Evolutionary conservation across 2,329 filamentous ascomycete genomes (phyloP), one percentile per base, ranked within the genome.

Genomic region (Parastagonospora avenae): DNA sequence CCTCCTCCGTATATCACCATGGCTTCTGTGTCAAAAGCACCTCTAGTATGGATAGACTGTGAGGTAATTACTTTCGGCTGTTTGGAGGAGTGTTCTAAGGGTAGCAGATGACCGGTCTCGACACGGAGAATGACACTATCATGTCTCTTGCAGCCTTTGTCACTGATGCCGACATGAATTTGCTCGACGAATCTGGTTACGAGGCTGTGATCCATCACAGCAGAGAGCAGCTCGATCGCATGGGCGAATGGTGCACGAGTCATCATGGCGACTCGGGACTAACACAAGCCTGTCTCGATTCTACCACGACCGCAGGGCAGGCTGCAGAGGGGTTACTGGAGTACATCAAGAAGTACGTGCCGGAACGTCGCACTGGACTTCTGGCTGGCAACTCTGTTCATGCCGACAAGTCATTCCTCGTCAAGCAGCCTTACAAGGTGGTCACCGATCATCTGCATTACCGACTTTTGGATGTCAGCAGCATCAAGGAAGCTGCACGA

Each of bases 371-470:
- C 41, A 83, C 76, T 30, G 93, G 85, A 1, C 74, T 97, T 50
- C 80, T 99, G 35, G 92, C 94, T 0, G 94, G 94, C 2, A 99
- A 96, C 76, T 94, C 88, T 50, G 90, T 99, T 24, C 93, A 99
- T 70, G 91, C 89, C 3, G 94, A 99, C 74, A 85, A 86, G 64
- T 85, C 85, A 2, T 99, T 99, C 70, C 79, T 99, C 52, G 80
- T 85, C 4, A 83, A 84, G 56, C 81, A 80, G 49, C 92, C 92
- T 0, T 99, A 93, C 74, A 83, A 80, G 33, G 78, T 80, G 52
- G 85, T 96, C 2, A 76, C 90, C 42, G 84, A 89, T 49, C 85
- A 94, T 74, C 78, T 99, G 60, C 90, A 96, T 74, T 92, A 99
- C 75, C 85, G 94, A 12, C 89, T 99, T 57, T 77, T 97, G 41